These are phyloP conservation scores for Phaeosphaeriaceae sp. DNA, from an alignment of 2,329 filamentous ascomycete genomes.

Conservation along the genomic window DNA sequence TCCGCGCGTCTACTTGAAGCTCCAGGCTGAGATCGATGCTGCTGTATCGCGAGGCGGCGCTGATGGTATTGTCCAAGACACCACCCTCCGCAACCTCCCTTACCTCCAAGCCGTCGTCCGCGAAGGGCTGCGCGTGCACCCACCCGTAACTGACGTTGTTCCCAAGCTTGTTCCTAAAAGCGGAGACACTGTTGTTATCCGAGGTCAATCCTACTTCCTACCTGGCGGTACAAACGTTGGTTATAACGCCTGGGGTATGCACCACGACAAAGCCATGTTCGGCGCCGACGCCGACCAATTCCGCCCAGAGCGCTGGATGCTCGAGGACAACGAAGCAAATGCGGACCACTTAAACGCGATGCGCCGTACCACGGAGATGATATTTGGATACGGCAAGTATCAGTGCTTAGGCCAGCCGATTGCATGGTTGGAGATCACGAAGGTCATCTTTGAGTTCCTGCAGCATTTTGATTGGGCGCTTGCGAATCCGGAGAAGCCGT, in stretches of 20 bases:
- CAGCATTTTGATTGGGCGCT: slow-evolving; percentile 33
- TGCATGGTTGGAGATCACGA: slow-evolving; percentile 43
- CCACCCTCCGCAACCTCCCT: slow-evolving; percentile 44
- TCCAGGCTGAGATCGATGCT: slow-evolving; percentile 55
- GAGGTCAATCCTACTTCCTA: slow-evolving; percentile 26
- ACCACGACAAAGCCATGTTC: slow-evolving; percentile 31
- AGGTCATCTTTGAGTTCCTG: slow-evolving; percentile 48
- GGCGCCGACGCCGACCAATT: slow-evolving; percentile 52
- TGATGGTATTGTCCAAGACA: slow-evolving; percentile 54
- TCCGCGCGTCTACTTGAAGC: slow-evolving; percentile 51
- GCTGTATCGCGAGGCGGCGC: slow-evolving; percentile 36
- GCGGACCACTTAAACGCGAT: slow-evolving; percentile 23
- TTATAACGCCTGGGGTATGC: slow-evolving; percentile 30
- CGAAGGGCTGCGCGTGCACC: slow-evolving; percentile 52
- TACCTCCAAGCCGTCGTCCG: slow-evolving; percentile 56
- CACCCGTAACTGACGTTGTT: slow-evolving; percentile 37
- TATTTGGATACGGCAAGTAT: slow-evolving; percentile 42
- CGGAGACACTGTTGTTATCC: slow-evolving; percentile 32
- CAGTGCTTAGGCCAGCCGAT: slow-evolving; percentile 40
- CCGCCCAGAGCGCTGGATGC: slow-evolving; percentile 57
- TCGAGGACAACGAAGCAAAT: slow-evolving; percentile 18
- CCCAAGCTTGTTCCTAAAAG: slow-evolving; percentile 32
- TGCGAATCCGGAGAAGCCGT: slow-evolving; percentile 26
- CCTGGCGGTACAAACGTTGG: slow-evolving; percentile 37
- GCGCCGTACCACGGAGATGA: slow-evolving; percentile 34